Base-by-base conservation (phyloP, 441 rosid genomes). In the Theobroma grandiflorum region DNA sequence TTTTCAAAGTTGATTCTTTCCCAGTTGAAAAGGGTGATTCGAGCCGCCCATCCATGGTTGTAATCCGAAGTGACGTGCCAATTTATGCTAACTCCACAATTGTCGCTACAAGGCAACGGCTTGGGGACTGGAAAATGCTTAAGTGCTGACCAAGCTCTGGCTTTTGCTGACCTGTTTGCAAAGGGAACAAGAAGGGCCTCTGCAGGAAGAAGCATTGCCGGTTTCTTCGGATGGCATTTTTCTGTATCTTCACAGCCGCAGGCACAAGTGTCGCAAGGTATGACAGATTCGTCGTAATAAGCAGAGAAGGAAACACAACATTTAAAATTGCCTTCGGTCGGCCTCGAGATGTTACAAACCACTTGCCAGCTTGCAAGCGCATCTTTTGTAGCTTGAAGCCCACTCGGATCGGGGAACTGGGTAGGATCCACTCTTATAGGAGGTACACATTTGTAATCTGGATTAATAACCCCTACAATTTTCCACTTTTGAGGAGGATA, bases 271-370 rank as follows among this genome's bases (percentile, higher is more conserved):
- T 77, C 72, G 82, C 89, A 87, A 12, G 87, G 87, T 18, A 87
- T 72, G 15, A 72, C 79, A 1, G 87, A 85, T 1, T 81, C 79
- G 49, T 81, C 85, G 79, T 87, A 87, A 49, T 83, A 87, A 11
- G 87, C 83, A 3, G 89, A 87, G 72, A 87, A 87, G 10, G 87
- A 79, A 38, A 83, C 89, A 15, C 87, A 85, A 26, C 87, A 85
- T 58, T 58, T 77, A 10, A 82, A 49, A 2, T 75, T 75, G 49
- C 67, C 66, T 8, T 72, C 11, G 35, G 75, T 70, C 0, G 89
- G 86, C 68, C 33, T 45, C 1, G 87, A 79, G 31, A 85, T 85
- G 75, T 85, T 87, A 85, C 87, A 87, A 10, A 84, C 80, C 0
- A 87, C 74, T 69, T 87, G 86, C 86, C 85, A 87, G 43, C 80